Evolutionary conservation across 2,329 filamentous ascomycete species (phyloP), one percentile per base, ranked within the genome.

Genomic region (Cladosporium sp.): DNA sequence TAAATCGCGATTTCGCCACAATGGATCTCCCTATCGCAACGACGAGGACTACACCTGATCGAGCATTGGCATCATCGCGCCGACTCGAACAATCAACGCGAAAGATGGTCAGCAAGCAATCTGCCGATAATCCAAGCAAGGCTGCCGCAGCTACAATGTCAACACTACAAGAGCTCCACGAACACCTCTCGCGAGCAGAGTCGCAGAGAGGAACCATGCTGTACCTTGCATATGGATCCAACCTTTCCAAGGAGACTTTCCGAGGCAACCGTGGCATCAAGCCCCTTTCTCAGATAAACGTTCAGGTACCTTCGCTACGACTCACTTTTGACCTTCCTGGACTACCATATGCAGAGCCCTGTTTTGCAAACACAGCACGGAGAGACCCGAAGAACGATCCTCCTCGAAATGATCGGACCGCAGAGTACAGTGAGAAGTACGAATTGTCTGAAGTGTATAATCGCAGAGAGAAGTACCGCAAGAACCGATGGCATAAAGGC

Each of bases 261-360:
- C 84, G 89, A 57, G 91, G 90, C 66, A 82, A 79, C 67, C 89
- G 94, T 62, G 89, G 89, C 67, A 94, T 98, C 78, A 86, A 86
- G 29, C 95, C 95, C 0, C 73, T 98, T 16, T 92, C 91, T 46
- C 86, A 91, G 69, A 80, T 93, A 74, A 93, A 93, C 73, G 94
- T 97, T 8, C 86, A 90, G 5, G 92, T 92, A 2, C 95, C 95
- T 0, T 85, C 86, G 5, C 82, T 98, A 57, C 84, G 86, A 59
- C 82, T 99, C 62, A 91, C 89, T 7, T 97, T 99, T 77, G 90
- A 95, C 75, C 85, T 98, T 0, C 87, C 93, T 0, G 94, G 93
- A 0, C 74, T 97, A 0, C 91, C 95, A 0, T 98, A 98, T 79
- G 75, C 80, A 14, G 95, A 98, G 78, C 94, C 95, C 0, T 97